Percentiles rank a stretch among this genome's conserved stretches.
Evolutionary conservation across 2,329 filamentous ascomycete genomes (phyloP).

Genomic region (Colletotrichum destructivum): DNA sequence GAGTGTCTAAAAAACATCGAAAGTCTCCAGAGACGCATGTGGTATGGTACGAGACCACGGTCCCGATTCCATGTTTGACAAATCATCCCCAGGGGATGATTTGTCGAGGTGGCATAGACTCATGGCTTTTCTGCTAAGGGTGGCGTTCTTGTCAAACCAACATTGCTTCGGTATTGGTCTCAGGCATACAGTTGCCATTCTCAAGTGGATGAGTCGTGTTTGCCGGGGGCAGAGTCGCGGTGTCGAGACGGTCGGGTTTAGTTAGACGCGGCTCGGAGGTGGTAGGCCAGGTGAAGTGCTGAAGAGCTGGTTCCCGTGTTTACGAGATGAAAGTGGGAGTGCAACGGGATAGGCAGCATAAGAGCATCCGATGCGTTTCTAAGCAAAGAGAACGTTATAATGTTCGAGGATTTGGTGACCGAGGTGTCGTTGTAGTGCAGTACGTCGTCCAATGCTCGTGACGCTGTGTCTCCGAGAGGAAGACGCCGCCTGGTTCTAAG

Average conservation of each 20-base stretch:
- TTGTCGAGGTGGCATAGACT: neutral
- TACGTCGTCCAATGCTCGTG: neutral
- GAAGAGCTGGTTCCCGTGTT: neutral
- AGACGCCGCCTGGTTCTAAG: neutral
- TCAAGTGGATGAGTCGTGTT: neutral
- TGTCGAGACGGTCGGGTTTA: neutral
- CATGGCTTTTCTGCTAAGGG: neutral
- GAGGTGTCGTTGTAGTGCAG: neutral
- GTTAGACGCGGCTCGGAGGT: neutral
- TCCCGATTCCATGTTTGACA: neutral
- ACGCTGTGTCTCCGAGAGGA: neutral
- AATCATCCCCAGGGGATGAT: neutral
- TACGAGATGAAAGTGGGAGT: neutral
- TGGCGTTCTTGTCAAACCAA: neutral
- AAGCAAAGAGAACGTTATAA: too few species aligned
- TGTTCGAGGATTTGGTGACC: neutral
- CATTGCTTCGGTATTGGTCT: neutral
- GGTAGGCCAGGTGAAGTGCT: neutral
- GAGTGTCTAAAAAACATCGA: neutral
- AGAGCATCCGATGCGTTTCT: neutral
- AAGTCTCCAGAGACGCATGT: neutral
- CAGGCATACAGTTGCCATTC: neutral
- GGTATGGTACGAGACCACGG: neutral
- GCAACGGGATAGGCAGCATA: too few species aligned
- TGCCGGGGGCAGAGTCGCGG: neutral